phyloP scores from a whole-genome alignment of 371 early-diverging fungal genomes.

The Mucor sp. region DNA sequence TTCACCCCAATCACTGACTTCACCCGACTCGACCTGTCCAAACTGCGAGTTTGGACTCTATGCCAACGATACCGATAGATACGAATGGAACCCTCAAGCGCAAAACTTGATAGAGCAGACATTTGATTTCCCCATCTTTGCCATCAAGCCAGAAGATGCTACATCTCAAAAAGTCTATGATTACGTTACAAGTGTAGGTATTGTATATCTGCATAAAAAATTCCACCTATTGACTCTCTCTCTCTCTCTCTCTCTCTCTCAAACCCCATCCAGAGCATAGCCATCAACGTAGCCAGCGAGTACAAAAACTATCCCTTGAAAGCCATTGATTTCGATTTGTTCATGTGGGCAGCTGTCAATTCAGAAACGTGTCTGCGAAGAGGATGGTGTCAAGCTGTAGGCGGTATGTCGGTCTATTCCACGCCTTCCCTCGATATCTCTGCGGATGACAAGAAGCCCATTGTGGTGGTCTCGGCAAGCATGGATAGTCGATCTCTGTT shows the following conservation, averaged over 20 bases:
- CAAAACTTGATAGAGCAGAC: conserved; percentile 52
- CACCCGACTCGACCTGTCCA: conserved; percentile 70
- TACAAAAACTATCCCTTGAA: conserved; percentile 67
- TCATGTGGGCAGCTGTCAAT: conserved; percentile 76
- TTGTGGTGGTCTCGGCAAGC: conserved; percentile 67
- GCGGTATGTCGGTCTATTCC: conserved; percentile 73
- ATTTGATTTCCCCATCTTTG: conserved; percentile 73
- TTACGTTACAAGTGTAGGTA: conserved; percentile 24
- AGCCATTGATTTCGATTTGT: conserved; percentile 68
- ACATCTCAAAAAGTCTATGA: conserved; percentile 42
- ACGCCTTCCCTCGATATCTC: conserved; percentile 61
- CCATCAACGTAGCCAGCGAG: conserved; percentile 46
- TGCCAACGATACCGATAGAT: conserved; percentile 48
- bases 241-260: too few relatives aligned
- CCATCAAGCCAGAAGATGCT: conserved; percentile 51
- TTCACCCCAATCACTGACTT: conserved; percentile 16
- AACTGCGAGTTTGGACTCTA: conserved; percentile 76
- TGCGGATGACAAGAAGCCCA: conserved; percentile 58
- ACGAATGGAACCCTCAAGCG: conserved; percentile 78
- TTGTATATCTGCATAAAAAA: too few relatives aligned
- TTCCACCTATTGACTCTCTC: too few relatives aligned
- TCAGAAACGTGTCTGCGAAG: conserved; percentile 69
- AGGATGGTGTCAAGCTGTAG: conserved; percentile 74
- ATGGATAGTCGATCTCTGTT: conserved; percentile 73
- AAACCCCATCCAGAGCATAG: conserved; percentile 35